A percentile compares a stretch with the other conserved stretches of the same genome.
Conservation (phyloP, 805 yeast species). For the Maudiozyma pseudohumilis region DNA sequence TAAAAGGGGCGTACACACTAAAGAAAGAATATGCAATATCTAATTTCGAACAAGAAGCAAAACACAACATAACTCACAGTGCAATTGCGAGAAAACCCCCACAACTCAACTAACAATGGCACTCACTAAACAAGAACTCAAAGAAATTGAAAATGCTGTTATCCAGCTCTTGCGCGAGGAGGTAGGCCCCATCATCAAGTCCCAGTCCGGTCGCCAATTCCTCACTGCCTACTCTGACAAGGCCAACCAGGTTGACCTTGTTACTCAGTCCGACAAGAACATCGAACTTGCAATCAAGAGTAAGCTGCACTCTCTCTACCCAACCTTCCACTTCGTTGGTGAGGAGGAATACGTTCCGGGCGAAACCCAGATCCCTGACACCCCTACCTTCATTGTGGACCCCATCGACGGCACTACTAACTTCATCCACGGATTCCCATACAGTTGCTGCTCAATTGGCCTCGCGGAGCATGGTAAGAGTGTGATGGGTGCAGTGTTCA, state of each 20-base stretch:
- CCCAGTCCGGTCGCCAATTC: slow-evolving; percentile 19
- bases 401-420: slow-evolving; percentile 61
- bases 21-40: background rate
- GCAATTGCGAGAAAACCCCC: background rate
- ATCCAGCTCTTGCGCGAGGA: slow-evolving; percentile 16
- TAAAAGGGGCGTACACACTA: too few relatives aligned
- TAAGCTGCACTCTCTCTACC: slow-evolving; percentile 33
- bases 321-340: slow-evolving; percentile 46
- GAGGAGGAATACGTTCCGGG: slow-evolving; percentile 51
- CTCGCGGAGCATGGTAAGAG: slow-evolving; percentile 40
- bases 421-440: slow-evolving; percentile 54
- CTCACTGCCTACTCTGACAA: slow-evolving; percentile 41
- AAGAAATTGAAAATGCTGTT: slow-evolving; percentile 19
- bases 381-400: slow-evolving; percentile 55
- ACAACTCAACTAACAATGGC: slow-evolving; percentile 11
- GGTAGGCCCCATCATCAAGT: slow-evolving; percentile 23
- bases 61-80: background rate
- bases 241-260: slow-evolving; percentile 52
- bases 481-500: slow-evolving; percentile 56
- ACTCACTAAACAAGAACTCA: slow-evolving; percentile 15
- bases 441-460: slow-evolving; percentile 52
- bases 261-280: slow-evolving; percentile 49
- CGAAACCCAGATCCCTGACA: slow-evolving; percentile 35
- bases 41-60: background rate
- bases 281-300: slow-evolving; percentile 36